Evolutionary conservation across 306 rosid species (phyloP), one percentile per base, ranked within the genome.

Genomic region (Acacia confusa): DNA sequence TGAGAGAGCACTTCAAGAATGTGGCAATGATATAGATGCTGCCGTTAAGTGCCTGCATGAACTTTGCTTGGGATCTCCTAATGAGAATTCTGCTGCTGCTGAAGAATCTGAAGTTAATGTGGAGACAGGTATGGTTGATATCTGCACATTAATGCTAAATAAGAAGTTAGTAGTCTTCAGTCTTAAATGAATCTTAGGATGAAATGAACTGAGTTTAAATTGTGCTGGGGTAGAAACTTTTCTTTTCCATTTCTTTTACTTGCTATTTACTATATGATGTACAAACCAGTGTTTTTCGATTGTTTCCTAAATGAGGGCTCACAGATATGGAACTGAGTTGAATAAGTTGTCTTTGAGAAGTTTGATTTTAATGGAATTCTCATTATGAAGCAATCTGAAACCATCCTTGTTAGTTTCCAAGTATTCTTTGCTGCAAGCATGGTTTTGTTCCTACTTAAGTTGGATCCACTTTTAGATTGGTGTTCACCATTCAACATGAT

Each of bases 11-110:
- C 85, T 95, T 25, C 95, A 90, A 78, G 94, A 95, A 83, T 90
- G 92, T 69, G 94, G 91, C n/a, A 84, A 91, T 55, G 95, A 95
- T 76, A 38, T 95, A 70, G 99, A 95, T 84, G 92, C 96, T 83
- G 95, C 99, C 58, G 89, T 95, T 84, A 88, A 85, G 83, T 87
- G 89, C 24, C 79, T 95, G 80, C 85, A 82, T 75, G 90, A 88
- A 48, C 93, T 92, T 66, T 86, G 91, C 70, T 76, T 95, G 55
- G 92, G 92, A 78, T 88, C 94, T 48, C 74, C 86, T 0, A 86
- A 81, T 27, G 88, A 77, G 72, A 90, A 76, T 78, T 79, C 83
- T 0, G 82, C 28, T 19, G 11, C 81, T 67, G 53, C 70, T 30
- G 85, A 73, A 4, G 87, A 78, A 50, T 40, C 86, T 13, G 86